A percentile compares a stretch with the other conserved stretches of the same genome.
Conservation (phyloP, 805 yeast genomes). For the Sporopachydermia quercuum region DNA sequence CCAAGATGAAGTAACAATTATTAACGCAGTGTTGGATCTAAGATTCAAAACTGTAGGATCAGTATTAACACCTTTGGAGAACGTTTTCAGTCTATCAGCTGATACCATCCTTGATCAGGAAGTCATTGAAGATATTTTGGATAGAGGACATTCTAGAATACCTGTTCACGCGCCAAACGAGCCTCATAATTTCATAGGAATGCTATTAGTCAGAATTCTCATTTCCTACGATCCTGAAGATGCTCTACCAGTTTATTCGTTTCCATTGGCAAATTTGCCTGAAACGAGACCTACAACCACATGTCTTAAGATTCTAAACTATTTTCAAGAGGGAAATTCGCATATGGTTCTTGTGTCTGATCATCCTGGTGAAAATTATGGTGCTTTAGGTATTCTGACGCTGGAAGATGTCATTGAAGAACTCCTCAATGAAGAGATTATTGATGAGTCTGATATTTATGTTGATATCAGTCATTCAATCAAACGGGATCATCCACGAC, state of each 20-base stretch:
- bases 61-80: slow-evolving; percentile 69
- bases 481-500: slow-evolving; percentile 31
- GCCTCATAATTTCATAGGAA: slow-evolving; percentile 69
- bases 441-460: slow-evolving; percentile 71
- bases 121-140: slow-evolving; percentile 60
- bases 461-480: slow-evolving; percentile 60
- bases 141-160: slow-evolving; percentile 69
- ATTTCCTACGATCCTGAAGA: slow-evolving; percentile 80
- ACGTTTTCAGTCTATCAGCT: slow-evolving; percentile 62
- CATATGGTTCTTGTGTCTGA: slow-evolving; percentile 74
- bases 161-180: slow-evolving; percentile 72
- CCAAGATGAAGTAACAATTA: slow-evolving; percentile 72
- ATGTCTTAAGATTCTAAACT: slow-evolving; percentile 64
- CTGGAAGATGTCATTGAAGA: slow-evolving; percentile 78
- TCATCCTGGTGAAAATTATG: slow-evolving; percentile 50
- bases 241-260: slow-evolving; percentile 59
- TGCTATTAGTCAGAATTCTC: slow-evolving; percentile 63
- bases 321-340: slow-evolving; percentile 75
- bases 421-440: slow-evolving; percentile 72
- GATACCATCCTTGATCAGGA: slow-evolving; percentile 53
- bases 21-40: slow-evolving; percentile 63
- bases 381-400: slow-evolving; percentile 65
- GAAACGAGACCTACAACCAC: slow-evolving; percentile 67
- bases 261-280: slow-evolving; percentile 73
- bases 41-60: slow-evolving; percentile 59